Percentiles rank a stretch among this genome's conserved stretches.
Conservation (phyloP, 1,284 basidiomycete genomes). For the Fomitiporia mediterranea region DNA sequence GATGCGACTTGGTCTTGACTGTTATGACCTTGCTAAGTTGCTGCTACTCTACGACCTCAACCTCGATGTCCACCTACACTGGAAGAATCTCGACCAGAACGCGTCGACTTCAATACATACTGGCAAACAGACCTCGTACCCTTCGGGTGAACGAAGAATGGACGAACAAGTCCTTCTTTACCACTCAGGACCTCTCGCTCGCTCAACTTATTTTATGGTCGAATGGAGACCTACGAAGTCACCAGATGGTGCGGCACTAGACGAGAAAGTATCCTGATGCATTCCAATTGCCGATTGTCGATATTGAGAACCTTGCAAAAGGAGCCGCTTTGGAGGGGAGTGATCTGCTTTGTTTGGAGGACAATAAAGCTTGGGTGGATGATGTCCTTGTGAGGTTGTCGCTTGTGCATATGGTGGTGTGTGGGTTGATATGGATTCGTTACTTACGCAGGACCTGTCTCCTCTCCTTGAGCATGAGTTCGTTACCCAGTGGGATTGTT, state of each 20-base stretch:
- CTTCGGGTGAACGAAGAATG: conserved; percentile 78
- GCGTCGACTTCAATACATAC: conserved; percentile 81
- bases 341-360: conserved; percentile 52
- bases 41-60: conserved; percentile 53
- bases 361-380: conserved; percentile 85
- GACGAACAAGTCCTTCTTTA: conserved; percentile 86
- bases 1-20: conserved; percentile 75
- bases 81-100: conserved; percentile 33
- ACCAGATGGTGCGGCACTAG: conserved; percentile 59
- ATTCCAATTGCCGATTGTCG: conserved; percentile 63
- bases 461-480: conserved; percentile 89
- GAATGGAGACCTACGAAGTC: conserved; percentile 67
- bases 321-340: conserved; percentile 74
- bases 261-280: conserved; percentile 59
- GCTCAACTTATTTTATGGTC: conserved; percentile 82
- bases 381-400: conserved; percentile 84
- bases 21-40: conserved; percentile 83
- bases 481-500: conserved; percentile 95
- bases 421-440: conserved; percentile 95
- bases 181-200: conserved; percentile 69
- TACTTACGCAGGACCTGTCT: conserved; percentile 78
- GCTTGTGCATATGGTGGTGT: conserved; percentile 86
- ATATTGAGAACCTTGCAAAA: conserved; percentile 61
- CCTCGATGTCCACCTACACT: conserved; percentile 25
- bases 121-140: conserved; percentile 82